Base-by-base conservation (phyloP, 116 monocot genomes). In the Trichopus zeylanicus region DNA sequence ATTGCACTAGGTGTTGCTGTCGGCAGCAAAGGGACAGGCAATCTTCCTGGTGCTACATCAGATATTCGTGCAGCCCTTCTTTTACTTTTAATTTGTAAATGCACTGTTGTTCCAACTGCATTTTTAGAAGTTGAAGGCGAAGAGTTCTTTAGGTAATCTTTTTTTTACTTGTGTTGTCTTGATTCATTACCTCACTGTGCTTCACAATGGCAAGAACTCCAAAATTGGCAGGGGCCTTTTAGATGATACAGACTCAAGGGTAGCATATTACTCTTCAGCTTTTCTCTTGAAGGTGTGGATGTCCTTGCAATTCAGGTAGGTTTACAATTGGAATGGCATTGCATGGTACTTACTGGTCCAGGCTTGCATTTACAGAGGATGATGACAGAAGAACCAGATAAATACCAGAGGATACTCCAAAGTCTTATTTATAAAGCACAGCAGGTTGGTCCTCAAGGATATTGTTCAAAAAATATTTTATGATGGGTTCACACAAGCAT, bases 221-320 rank as follows among this genome's bases (percentile, higher is more conserved):
- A 51, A 32, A 38, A 49, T 20, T 78, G 34, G 13, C 76, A 98
- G 98, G 66, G 91, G 77, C n/a, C 88, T 98, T 56, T 67, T 98
- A 39, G 98, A 98, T 73, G 98, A 98, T 67, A 80, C 78, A 55
- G 98, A 98, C 66, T 88, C 98, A 26, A 82, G 98, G 54, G 98
- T 98, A 46, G 98, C 98, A 42, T 98, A 91, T 70, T 98, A 84
- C 82, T 87, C 98, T 30, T 81, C 98, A 47, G 77, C 84, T 56
- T 98, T 98, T 78, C 91, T 98, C 53, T 64, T 91, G 53, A 98
- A 98, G 91, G 98, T 79, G 76, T 35, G n/a, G n/a, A n/a, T n/a
- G n/a, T 49, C 22, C 7, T 49, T 49, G 49, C 23, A 2, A 49
- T 49, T 24, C 23, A 22, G 22, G 22, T 24, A 7, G 5, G 2